These are phyloP conservation scores for Rhodomyrtus psidioides DNA, from an alignment of 441 rosid species.

Conservation along the genomic window DNA sequence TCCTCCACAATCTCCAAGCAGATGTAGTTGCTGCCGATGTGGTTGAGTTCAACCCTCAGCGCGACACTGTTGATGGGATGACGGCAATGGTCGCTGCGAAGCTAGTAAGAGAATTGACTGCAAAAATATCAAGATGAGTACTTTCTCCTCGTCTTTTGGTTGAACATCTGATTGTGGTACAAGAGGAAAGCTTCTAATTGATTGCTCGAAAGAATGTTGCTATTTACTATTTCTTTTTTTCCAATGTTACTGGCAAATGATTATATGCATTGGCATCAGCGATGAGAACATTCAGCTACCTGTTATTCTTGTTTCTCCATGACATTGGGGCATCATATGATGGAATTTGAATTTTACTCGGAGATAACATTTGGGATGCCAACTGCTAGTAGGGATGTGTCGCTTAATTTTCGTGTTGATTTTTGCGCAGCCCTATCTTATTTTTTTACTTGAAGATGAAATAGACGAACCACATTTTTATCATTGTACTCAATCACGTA, in stretches of 20 bases:
- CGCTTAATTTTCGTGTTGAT: not conserved
- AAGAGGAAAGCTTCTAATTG: not conserved
- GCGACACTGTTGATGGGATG: slow-evolving; percentile 99
- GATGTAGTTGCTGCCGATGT: slow-evolving; percentile 92
- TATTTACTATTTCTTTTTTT: not conserved
- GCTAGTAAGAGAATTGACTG: slow-evolving; percentile 87
- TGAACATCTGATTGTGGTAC: not conserved
- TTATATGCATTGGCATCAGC: not conserved
- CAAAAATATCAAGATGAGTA: slow-evolving; percentile 73
- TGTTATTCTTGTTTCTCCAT: not conserved
- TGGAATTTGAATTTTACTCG: not conserved
- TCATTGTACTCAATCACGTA: not conserved
- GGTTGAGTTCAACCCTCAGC: slow-evolving; percentile 96
- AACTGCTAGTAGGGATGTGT: not conserved
- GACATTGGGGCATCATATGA: not conserved
- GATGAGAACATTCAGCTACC: not conserved
- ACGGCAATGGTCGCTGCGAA: slow-evolving; percentile 99
- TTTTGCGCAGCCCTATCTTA: not conserved
- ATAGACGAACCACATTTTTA: not conserved
- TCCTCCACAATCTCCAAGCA: slow-evolving; percentile 77
- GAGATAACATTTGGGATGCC: not conserved
- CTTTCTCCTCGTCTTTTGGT: not conserved
- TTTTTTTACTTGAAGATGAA: not conserved
- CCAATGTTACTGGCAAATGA: not conserved
- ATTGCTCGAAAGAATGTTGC: not conserved